phyloP scores from a whole-genome alignment of 805 yeast species.

The Schwanniomyces yamadae region DNA sequence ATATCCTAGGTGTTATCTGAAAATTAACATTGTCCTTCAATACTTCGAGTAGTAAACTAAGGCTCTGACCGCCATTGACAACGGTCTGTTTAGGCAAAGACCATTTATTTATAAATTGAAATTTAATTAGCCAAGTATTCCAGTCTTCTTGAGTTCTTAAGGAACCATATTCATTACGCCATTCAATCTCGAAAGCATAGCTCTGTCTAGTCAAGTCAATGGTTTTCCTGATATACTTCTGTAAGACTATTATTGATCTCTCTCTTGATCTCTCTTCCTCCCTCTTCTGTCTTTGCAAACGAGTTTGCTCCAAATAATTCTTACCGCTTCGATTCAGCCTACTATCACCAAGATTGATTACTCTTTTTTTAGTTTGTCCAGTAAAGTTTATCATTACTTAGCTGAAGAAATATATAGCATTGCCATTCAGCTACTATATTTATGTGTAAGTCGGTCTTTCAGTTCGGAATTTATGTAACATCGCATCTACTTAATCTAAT shows the following conservation, averaged over 20 bases:
- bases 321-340: slow-evolving; percentile 28
- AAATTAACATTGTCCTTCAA: slow-evolving; percentile 1
- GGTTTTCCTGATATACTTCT: slow-evolving; percentile 44
- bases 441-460: no score
- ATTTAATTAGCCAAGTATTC: slow-evolving; percentile 20
- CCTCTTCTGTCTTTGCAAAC: slow-evolving; percentile 63
- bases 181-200: slow-evolving; percentile 10
- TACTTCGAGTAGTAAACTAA: slow-evolving; percentile 2
- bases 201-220: slow-evolving; percentile 30
- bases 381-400: slow-evolving; percentile 54
- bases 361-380: slow-evolving; percentile 61
- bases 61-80: not conserved
- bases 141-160: slow-evolving; percentile 12
- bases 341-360: slow-evolving; percentile 63
- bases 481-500: slow-evolving; percentile 7
- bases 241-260: slow-evolving; percentile 51
- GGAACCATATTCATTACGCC: slow-evolving; percentile 11
- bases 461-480: no score
- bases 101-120: slow-evolving; percentile 18
- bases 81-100: slow-evolving; percentile 7
- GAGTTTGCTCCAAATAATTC: slow-evolving; percentile 60
- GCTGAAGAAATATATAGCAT: not conserved
- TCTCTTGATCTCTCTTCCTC: slow-evolving; percentile 52
- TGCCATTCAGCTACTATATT: no score
- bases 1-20: not conserved